phyloP scores from a whole-genome alignment of 2,329 filamentous ascomycete species.

The Tolypocladium ovalisporum region DNA sequence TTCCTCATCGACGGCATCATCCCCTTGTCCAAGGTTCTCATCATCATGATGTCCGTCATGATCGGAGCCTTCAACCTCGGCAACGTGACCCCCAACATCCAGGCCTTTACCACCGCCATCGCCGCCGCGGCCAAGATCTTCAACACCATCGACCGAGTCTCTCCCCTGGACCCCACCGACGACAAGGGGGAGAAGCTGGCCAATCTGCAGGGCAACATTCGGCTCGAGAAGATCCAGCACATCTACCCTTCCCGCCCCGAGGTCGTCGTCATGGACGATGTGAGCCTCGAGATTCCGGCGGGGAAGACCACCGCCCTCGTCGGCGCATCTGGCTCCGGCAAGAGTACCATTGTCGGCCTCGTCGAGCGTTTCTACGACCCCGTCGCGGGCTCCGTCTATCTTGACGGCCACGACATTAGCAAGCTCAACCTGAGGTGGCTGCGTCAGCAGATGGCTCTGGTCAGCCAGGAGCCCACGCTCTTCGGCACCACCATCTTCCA shows the following conservation, averaged over 20 bases:
- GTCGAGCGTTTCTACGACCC: slow-evolving; percentile 93
- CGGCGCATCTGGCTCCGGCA: slow-evolving; percentile 87
- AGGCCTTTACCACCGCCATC: slow-evolving; percentile 74
- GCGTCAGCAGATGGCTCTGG: slow-evolving; percentile 81
- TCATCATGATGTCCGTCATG: slow-evolving; percentile 81
- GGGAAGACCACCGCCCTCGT: slow-evolving; percentile 91
- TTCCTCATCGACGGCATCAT: slow-evolving; percentile 60
- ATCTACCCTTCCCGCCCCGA: slow-evolving; percentile 92
- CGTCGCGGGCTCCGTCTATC: slow-evolving; percentile 62
- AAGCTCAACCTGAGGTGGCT: slow-evolving; percentile 82
- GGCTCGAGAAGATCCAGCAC: slow-evolving; percentile 74
- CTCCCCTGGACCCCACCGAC: slow-evolving; percentile 69
- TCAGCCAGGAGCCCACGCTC: slow-evolving; percentile 85
- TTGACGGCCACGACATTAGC: slow-evolving; percentile 76
- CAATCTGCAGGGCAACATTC: slow-evolving; percentile 63
- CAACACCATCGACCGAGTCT: slow-evolving; percentile 80
- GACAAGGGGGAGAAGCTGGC: slow-evolving; percentile 63
- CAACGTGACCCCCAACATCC: slow-evolving; percentile 74
- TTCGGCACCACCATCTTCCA: slow-evolving; percentile 83
- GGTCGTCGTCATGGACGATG: slow-evolving; percentile 76
- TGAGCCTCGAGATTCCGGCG: slow-evolving; percentile 69
- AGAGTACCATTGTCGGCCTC: slow-evolving; percentile 86
- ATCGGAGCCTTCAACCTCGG: slow-evolving; percentile 88
- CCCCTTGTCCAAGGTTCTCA: slow-evolving; percentile 61
- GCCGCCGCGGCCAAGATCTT: slow-evolving; percentile 88